A percentile compares a stretch with the other conserved stretches of the same genome.
Evolutionary conservation across 169 alveolate species (phyloP).

Genomic region (Eimeria necatrix): DNA sequence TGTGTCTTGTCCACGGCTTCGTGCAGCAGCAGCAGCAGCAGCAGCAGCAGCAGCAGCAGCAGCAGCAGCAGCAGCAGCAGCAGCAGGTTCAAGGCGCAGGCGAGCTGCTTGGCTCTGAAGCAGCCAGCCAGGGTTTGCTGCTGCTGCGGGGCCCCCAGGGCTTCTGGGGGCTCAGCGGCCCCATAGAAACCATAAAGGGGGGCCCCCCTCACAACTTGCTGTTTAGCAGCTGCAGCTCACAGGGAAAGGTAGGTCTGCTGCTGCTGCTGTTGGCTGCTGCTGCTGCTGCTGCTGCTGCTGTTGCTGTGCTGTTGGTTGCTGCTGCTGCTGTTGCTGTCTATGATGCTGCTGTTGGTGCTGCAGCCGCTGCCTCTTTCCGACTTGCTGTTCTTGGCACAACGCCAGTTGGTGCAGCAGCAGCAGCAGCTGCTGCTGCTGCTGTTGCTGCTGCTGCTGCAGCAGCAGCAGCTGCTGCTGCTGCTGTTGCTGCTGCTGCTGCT

Average conservation of each 20-base stretch:
- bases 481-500: slow-evolving; percentile 12
- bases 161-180: neutral
- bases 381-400: too few relatives aligned
- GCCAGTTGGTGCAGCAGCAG: too few relatives aligned
- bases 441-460: neutral
- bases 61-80: neutral
- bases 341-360: too few relatives aligned
- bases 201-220: neutral
- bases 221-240: neutral
- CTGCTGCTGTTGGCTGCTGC: too few relatives aligned
- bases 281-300: too few relatives aligned
- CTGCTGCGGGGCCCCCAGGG: slow-evolving; percentile 36
- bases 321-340: too few relatives aligned
- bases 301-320: neutral
- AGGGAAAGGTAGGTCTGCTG: slow-evolving; percentile 4
- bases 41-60: neutral
- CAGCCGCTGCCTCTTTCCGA: too few relatives aligned
- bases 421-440: neutral
- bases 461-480: slow-evolving; percentile 13
- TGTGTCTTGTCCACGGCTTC: slow-evolving; percentile 1
- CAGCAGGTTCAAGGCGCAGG: neutral
- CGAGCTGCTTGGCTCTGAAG: too few relatives aligned
- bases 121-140: neutral
- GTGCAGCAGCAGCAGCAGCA: neutral
- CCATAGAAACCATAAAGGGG: neutral